These are phyloP conservation scores for Dactylonectria macrodidyma DNA, from an alignment of 2,329 filamentous ascomycete species.

Conservation along the genomic window DNA sequence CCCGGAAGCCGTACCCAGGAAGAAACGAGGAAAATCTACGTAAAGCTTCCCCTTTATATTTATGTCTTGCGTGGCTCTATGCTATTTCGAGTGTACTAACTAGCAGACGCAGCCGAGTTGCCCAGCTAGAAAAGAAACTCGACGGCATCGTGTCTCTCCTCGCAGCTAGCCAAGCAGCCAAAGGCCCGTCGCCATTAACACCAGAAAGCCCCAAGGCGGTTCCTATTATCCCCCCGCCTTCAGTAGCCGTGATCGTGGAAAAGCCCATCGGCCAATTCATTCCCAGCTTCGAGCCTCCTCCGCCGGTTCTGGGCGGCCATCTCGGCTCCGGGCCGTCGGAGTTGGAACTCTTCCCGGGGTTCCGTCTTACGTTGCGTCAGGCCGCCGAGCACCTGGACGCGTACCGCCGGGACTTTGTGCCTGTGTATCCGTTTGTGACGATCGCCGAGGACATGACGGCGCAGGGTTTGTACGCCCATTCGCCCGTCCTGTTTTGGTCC, in stretches of 20 bases:
- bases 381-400: constrained; percentile 51
- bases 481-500: constrained; percentile 56
- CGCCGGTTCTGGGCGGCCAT: not conserved
- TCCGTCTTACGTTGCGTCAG: constrained; percentile 52
- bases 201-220: constrained; percentile 43
- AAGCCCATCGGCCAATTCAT: not conserved
- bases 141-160: constrained; percentile 58
- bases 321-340: constrained; percentile 10
- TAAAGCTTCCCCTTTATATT: constrained; percentile 22
- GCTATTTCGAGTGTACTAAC: constrained; percentile 9
- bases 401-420: constrained; percentile 53
- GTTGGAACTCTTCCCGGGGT: constrained; percentile 53
- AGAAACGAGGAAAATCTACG: constrained; percentile 56
- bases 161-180: constrained; percentile 48
- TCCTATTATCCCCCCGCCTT: constrained; percentile 6
- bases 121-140: constrained; percentile 57
- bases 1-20: constrained; percentile 52
- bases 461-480: constrained; percentile 49
- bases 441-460: constrained; percentile 46
- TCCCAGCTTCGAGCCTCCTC: not conserved
- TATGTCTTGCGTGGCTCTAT: not conserved
- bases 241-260: not conserved
- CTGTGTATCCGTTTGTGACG: constrained; percentile 58
- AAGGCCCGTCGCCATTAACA: constrained; percentile 41
- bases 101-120: constrained; percentile 51